Base-by-base conservation (phyloP, 2,329 filamentous ascomycete genomes). In the Scedosporium minutisporum region DNA sequence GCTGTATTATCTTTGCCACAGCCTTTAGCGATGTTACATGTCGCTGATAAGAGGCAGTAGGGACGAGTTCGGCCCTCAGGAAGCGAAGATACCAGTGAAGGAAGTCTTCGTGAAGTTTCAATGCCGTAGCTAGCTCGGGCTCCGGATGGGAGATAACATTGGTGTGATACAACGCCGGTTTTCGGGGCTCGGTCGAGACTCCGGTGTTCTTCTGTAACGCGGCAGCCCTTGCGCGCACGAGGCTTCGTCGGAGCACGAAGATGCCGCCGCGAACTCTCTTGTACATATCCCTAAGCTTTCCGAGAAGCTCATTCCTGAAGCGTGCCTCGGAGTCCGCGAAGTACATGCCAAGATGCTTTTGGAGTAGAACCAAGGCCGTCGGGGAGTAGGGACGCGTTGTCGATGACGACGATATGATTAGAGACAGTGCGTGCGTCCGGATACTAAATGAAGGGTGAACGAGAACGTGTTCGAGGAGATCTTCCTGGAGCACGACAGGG, bases 261-360 rank as follows among this genome's bases (percentile, higher is more conserved):
- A 88, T 84, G 9, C 87, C 83, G 25, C 86, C 87, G 66, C 88
- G 82, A 4, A 96, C 77, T 53, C 93, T 86, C 68, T 89, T 87
- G 64, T 93, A 84, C 71, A 97, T 85, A 67, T 87, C 87, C 65
- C 90, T 87, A 2, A 88, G 85, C 65, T 90, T 83, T 25, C 86
- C 86, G 27, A 93, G 80, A 1, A 96, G 80, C 67, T 96, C 91
- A 63, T 93, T 88, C 63, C 95, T 86, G 66, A 93, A 89, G 68
- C 93, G 91, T 5, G 93, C 87, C 71, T 97, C 92, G 0, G 90
- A 86, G 65, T 97, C 93, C 3, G 91, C 85, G 70, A 96, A 88
- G 66, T 93, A 85, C 16, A 87, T 82, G 1, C 83, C 80, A 3
- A 97, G 75, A 64, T 90, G 85, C 41, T 77, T 78, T 61, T 80